These are phyloP conservation scores for Volvariella surrecta DNA, from an alignment of 1,284 basidiomycete species.

Conservation along the genomic window DNA sequence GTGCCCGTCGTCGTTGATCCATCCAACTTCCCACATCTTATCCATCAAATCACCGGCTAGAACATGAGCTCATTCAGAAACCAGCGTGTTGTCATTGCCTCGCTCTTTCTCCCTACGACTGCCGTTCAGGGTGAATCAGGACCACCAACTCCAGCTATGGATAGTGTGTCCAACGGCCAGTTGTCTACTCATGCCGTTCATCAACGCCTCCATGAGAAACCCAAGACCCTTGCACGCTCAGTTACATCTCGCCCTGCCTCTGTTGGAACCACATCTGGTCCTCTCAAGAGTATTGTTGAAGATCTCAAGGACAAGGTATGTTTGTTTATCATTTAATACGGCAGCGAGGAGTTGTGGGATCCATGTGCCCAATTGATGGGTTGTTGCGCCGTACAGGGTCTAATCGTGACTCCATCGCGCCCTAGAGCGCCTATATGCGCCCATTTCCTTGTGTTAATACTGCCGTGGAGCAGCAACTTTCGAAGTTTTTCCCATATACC, in stretches of 20 bases:
- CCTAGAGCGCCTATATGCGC: too few relatives aligned
- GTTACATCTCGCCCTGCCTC: constrained; percentile 3
- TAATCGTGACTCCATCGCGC: too few relatives aligned
- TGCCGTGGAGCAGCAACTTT: too few relatives aligned
- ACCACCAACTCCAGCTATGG: constrained; percentile 35
- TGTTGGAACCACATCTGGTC: constrained; percentile 18
- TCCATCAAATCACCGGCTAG: too few relatives aligned
- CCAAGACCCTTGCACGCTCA: constrained; percentile 12
- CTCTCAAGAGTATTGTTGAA: constrained; percentile 65
- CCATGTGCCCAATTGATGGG: too few relatives aligned
- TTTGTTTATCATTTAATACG: not conserved
- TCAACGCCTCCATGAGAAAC: constrained; percentile 11
- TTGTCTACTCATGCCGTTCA: constrained; percentile 12
- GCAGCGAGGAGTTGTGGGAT: too few relatives aligned
- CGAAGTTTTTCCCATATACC: too few relatives aligned
- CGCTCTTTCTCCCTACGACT: constrained; percentile 70
- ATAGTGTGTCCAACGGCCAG: constrained; percentile 9
- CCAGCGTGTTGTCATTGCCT: constrained; percentile 68
- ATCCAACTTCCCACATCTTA: too few relatives aligned
- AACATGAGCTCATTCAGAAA: constrained; percentile 55
- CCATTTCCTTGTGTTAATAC: too few relatives aligned
- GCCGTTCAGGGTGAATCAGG: constrained; percentile 49
- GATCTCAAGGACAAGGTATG: constrained; percentile 59
- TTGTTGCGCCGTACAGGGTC: too few relatives aligned
- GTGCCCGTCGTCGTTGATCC: too few relatives aligned